A percentile compares a stretch with the other conserved stretches of the same genome.
These are phyloP conservation scores for Perilla frutescens DNA, from an alignment of 257 asterid species.

Conservation along the genomic window DNA sequence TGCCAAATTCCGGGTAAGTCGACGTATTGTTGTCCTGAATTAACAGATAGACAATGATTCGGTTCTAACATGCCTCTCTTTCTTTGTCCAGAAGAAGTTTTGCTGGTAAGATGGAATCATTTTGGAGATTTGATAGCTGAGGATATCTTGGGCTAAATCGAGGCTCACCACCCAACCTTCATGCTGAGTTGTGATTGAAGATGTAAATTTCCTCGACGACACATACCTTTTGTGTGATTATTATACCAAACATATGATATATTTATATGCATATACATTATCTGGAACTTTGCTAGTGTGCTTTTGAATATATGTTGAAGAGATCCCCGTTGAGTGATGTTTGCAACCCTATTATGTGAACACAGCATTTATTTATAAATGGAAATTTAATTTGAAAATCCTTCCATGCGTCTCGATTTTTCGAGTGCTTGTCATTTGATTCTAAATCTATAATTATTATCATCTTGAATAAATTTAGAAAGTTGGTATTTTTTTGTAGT, in stretches of 20 bases:
- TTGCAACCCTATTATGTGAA: conserved; percentile 8
- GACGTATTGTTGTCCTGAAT: background rate
- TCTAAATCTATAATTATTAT: background rate
- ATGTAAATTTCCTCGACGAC: conserved; percentile 34
- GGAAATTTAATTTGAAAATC: background rate
- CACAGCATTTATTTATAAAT: background rate
- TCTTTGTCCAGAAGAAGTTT: conserved; percentile 68
- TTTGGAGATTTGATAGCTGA: conserved; percentile 31
- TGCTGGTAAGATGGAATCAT: conserved; percentile 60
- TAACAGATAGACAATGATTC: background rate
- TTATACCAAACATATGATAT: conserved; percentile 8
- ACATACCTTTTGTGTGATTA: conserved; percentile 23
- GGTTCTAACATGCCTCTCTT: conserved; percentile 5
- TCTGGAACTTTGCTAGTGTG: conserved; percentile 1
- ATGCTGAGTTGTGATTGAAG: conserved; percentile 30
- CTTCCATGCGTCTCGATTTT: background rate
- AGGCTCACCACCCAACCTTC: conserved; percentile 10
- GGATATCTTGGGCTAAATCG: conserved; percentile 22
- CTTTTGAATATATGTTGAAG: background rate
- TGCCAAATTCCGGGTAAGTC: conserved; percentile 69
- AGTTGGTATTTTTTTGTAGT: background rate
- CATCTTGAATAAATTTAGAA: background rate
- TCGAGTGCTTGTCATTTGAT: background rate
- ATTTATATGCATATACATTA: background rate
- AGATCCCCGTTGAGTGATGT: conserved; percentile 25